Conservation (phyloP, 306 rosid genomes). For the Sindora glabra region DNA sequence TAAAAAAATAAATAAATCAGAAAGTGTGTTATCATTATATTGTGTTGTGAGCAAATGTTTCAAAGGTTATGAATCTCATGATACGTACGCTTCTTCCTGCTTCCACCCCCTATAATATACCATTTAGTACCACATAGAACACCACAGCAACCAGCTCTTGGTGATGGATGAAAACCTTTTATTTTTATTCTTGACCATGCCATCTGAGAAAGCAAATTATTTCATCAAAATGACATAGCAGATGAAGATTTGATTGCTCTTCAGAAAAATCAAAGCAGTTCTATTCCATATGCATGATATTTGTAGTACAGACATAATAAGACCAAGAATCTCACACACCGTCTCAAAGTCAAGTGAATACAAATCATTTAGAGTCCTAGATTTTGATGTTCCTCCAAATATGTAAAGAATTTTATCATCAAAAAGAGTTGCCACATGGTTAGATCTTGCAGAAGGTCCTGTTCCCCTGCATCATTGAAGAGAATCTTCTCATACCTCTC, state of each 20-base stretch:
- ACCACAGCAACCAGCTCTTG: conserved; percentile 89
- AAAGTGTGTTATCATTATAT: background rate
- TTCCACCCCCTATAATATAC: conserved; percentile 94
- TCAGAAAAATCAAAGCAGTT: conserved; percentile 7
- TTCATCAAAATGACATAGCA: conserved; percentile 17
- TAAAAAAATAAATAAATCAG: background rate
- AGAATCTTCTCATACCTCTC: too few species aligned
- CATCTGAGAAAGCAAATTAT: conserved; percentile 55
- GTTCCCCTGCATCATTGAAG: conserved; percentile 95
- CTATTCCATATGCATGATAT: conserved; percentile 2
- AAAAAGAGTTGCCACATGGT: conserved; percentile 79
- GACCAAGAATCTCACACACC: conserved; percentile 37
- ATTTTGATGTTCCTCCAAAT: conserved; percentile 87
- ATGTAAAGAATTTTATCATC: conserved; percentile 73
- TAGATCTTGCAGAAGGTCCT: conserved; percentile 84
- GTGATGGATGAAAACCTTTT: conserved; percentile 86
- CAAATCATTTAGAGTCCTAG: conserved; percentile 72
- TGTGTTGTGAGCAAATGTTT: background rate
- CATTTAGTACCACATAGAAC: conserved; percentile 84
- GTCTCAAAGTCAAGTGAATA: conserved; percentile 90
- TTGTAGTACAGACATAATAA: background rate
- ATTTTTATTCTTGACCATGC: conserved; percentile 85
- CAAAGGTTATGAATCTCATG: conserved; percentile 5
- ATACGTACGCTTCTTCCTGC: conserved; percentile 83
- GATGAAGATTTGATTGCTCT: background rate